These are phyloP conservation scores for Xylaria sp. DNA, from an alignment of 2,329 filamentous ascomycete genomes.

Conservation along the genomic window DNA sequence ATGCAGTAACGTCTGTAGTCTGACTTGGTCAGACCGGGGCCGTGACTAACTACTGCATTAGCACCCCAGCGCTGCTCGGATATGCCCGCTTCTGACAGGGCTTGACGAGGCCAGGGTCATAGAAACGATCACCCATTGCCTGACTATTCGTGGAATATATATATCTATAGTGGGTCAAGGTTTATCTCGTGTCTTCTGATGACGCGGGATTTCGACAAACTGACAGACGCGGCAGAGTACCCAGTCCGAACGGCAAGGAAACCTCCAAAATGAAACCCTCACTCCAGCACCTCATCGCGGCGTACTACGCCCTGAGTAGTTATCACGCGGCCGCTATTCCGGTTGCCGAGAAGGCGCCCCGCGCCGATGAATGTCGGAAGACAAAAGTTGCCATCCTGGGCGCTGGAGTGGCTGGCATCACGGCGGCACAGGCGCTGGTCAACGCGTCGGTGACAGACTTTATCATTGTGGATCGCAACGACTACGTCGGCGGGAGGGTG, in stretches of 20 bases:
- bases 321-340: conserved; percentile 22
- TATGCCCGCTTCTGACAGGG: neutral
- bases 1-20: neutral
- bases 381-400: conserved; percentile 60
- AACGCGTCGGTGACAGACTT: conserved; percentile 72
- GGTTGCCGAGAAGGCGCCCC: neutral
- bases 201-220: neutral
- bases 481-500: conserved; percentile 70
- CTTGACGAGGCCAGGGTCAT: neutral
- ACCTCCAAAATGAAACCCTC: conserved; percentile 21
- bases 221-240: neutral
- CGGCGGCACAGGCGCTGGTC: conserved; percentile 69
- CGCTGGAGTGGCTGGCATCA: conserved; percentile 70
- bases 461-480: conserved; percentile 71
- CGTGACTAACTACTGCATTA: neutral
- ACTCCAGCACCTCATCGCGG: conserved; percentile 19
- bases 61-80: neutral
- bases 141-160: neutral
- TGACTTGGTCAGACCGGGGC: neutral
- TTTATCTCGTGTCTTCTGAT: neutral
- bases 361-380: conserved; percentile 41
- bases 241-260: neutral
- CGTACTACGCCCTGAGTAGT: conserved; percentile 20
- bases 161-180: neutral
- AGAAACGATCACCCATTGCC: conserved; percentile 4